Conservation (phyloP, 805 yeast genomes). For the Kodamaea leandrae region DNA sequence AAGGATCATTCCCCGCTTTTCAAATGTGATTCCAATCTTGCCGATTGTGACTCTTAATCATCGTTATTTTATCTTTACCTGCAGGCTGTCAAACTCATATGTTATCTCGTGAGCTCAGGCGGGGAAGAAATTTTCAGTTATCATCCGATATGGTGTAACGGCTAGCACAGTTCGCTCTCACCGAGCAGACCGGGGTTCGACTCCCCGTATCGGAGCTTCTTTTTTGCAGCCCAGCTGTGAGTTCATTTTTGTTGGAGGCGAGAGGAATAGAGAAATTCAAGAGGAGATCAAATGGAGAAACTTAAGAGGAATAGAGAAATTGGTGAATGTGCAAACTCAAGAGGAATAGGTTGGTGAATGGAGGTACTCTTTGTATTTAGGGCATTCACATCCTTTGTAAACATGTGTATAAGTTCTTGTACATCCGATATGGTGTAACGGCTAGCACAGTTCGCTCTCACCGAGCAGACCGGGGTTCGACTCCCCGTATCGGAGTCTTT, state of each 20-base stretch:
- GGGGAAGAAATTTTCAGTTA: neutral
- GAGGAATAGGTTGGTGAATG: no score
- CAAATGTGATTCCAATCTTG: no score
- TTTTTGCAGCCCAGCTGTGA: no score
- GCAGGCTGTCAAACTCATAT: neutral
- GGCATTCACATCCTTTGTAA: no score
- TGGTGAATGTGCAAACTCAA: no score
- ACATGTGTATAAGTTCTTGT: no score
- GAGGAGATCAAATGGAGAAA: no score
- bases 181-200: conserved; percentile 86
- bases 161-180: conserved; percentile 83
- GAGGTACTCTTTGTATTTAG: no score
- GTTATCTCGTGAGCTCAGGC: neutral
- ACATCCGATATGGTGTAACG: conserved; percentile 75
- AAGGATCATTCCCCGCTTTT: neutral
- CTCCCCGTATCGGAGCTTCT: conserved; percentile 74
- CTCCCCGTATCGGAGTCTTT: conserved; percentile 84
- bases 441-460: conserved; percentile 83
- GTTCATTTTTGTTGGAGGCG: no score
- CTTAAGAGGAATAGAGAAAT: no score
- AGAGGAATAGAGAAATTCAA: no score
- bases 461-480: conserved; percentile 86
- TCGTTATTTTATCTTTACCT: neutral
- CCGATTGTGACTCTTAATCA: neutral
- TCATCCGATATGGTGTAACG: conserved; percentile 75